Conservation (phyloP, 805 yeast genomes). For the Metschnikowia baotianmanensis region DNA sequence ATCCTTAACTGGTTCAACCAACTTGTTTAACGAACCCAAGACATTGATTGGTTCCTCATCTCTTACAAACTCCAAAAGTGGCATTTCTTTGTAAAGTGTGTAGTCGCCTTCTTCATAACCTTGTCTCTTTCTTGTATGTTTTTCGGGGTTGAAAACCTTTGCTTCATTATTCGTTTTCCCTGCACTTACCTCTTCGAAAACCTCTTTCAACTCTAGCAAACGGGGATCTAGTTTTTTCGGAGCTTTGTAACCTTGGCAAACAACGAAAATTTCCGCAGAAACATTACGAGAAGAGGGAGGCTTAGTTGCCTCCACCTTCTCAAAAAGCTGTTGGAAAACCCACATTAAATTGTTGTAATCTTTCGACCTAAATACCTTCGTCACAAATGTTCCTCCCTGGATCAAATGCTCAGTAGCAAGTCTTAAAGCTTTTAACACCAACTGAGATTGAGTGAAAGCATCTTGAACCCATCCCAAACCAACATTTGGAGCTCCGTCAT, state of each 20-base stretch:
- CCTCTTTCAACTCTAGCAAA: conserved; percentile 85
- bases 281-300: conserved; percentile 99
- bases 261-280: conserved; percentile 98
- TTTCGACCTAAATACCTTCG: conserved; percentile 97
- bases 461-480: conserved; percentile 99
- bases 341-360: conserved; percentile 96
- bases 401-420: conserved; percentile 90
- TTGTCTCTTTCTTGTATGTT: conserved; percentile 83
- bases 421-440: conserved; percentile 89
- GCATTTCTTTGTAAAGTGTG: conserved; percentile 62
- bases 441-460: conserved; percentile 96
- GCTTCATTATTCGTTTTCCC: conserved; percentile 79
- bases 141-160: conserved; percentile 91
- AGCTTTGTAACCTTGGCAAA: conserved; percentile 92
- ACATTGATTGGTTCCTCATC: conserved; percentile 80
- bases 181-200: conserved; percentile 81
- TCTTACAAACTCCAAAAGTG: conserved; percentile 77
- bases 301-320: conserved; percentile 96
- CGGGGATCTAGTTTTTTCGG: conserved; percentile 95
- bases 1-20: conserved; percentile 52
- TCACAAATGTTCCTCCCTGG: conserved; percentile 93
- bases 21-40: conserved; percentile 69
- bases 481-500: conserved; percentile 99
- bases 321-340: conserved; percentile 95
- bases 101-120: conserved; percentile 97